Conservation (phyloP, 768 basidiomycete genomes). For the Leccinum broughii region DNA sequence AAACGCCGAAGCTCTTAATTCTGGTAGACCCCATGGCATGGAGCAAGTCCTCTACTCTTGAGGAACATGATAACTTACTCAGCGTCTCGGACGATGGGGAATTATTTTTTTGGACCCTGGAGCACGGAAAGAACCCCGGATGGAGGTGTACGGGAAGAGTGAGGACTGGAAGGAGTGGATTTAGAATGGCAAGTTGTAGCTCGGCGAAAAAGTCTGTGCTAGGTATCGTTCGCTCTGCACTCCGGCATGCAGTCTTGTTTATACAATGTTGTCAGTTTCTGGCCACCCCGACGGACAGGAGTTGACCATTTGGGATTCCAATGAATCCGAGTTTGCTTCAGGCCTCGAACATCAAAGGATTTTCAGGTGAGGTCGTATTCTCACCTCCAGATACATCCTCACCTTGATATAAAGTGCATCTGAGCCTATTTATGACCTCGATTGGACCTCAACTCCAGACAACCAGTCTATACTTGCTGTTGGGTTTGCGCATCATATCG, state of each 20-base stretch:
- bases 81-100: conserved; percentile 77
- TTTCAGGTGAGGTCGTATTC: conserved; percentile 48
- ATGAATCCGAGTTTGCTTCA: conserved; percentile 89
- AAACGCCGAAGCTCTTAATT: conserved; percentile 53
- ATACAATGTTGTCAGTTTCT: conserved; percentile 49
- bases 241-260: conserved; percentile 2
- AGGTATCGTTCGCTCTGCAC: conserved; percentile 47
- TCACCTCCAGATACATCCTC: background rate
- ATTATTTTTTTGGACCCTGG: conserved; percentile 84
- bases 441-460: conserved; percentile 92
- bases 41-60: conserved; percentile 50
- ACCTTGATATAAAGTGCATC: conserved; percentile 25
- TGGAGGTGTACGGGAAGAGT: conserved; percentile 78
- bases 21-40: conserved; percentile 91
- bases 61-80: conserved; percentile 69
- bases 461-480: conserved; percentile 89
- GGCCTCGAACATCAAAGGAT: conserved; percentile 76
- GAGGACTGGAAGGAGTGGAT: conserved; percentile 62
- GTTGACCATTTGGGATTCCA: conserved; percentile 95
- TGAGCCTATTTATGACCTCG: conserved; percentile 77
- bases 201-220: conserved; percentile 91
- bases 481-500: conserved; percentile 75
- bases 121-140: conserved; percentile 34
- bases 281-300: conserved; percentile 63
- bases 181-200: conserved; percentile 80